Conservation (phyloP, 768 basidiomycete species). For the Kwoniella bestiolae region DNA sequence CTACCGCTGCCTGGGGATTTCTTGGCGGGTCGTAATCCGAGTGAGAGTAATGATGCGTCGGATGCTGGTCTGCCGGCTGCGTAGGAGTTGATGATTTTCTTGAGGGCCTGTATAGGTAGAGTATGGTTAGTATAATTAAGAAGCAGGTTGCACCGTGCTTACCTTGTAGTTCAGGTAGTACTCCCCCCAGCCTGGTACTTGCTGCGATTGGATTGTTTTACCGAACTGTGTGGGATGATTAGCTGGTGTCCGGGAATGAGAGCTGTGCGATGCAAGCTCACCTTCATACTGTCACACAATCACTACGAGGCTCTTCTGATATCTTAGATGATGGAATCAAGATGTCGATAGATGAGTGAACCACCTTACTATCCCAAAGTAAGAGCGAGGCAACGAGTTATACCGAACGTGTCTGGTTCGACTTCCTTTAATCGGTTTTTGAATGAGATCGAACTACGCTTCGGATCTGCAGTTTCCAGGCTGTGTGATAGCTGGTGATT, state of each 20-base stretch:
- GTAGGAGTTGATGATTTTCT: constrained; percentile 90
- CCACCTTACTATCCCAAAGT: too few relatives aligned
- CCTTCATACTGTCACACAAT: constrained; percentile 26
- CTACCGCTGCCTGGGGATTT: constrained; percentile 52
- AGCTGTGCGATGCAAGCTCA: too few relatives aligned
- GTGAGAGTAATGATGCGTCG: constrained; percentile 82
- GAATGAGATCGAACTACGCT: background rate
- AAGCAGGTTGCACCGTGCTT: constrained; percentile 3
- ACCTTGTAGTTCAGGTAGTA: constrained; percentile 97
- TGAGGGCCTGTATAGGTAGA: constrained; percentile 34
- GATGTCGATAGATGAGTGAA: too few relatives aligned
- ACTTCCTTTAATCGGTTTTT: background rate
- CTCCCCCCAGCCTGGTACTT: constrained; percentile 93
- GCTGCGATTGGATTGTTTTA: constrained; percentile 93
- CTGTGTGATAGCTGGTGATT: too few relatives aligned
- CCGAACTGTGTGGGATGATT: constrained; percentile 71
- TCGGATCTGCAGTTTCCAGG: too few relatives aligned
- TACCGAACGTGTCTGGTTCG: background rate
- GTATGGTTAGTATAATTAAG: background rate
- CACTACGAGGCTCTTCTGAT: too few relatives aligned
- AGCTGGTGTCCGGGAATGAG: too few relatives aligned
- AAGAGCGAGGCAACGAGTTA: background rate
- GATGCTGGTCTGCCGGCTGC: constrained; percentile 85
- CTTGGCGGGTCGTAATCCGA: constrained; percentile 75
- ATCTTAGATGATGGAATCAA: too few relatives aligned